A percentile compares a stretch with the other conserved stretches of the same genome.
Evolutionary conservation across 805 yeast genomes (phyloP).

Genomic region (Wickerhamiella lipophila): DNA sequence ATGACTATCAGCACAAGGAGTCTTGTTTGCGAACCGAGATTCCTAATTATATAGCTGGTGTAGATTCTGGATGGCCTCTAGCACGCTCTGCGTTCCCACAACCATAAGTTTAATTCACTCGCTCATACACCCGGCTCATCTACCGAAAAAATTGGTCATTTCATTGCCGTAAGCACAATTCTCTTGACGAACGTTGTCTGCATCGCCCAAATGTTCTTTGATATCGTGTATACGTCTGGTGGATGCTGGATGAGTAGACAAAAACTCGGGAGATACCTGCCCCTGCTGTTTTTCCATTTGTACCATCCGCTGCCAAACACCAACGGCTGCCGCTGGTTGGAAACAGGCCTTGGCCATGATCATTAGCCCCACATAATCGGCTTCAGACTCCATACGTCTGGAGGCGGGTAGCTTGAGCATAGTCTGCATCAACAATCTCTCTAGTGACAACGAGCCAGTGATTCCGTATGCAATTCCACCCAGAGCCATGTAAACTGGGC

Average conservation of each 20-base stretch:
- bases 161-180: constrained; percentile 8
- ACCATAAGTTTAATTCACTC: too few species aligned
- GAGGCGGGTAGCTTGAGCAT: constrained; percentile 69
- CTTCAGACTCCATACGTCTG: constrained; percentile 89
- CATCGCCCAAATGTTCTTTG: constrained; percentile 45
- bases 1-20: too few species aligned
- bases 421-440: constrained; percentile 42
- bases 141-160: neutral
- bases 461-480: constrained; percentile 43
- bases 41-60: too few species aligned
- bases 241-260: constrained; percentile 85
- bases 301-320: constrained; percentile 75
- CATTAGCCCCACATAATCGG: constrained; percentile 88
- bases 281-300: constrained; percentile 32
- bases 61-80: too few species aligned
- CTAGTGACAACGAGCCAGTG: constrained; percentile 47
- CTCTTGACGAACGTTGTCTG: constrained; percentile 17
- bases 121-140: neutral
- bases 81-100: too few species aligned
- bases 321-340: constrained; percentile 59
- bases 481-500: constrained; percentile 53
- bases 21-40: too few species aligned
- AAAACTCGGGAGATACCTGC: constrained; percentile 41
- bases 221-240: constrained; percentile 59
- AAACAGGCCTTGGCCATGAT: constrained; percentile 85